phyloP scores from a whole-genome alignment of 768 basidiomycete genomes.

The Candolleomyces eurysporus region DNA sequence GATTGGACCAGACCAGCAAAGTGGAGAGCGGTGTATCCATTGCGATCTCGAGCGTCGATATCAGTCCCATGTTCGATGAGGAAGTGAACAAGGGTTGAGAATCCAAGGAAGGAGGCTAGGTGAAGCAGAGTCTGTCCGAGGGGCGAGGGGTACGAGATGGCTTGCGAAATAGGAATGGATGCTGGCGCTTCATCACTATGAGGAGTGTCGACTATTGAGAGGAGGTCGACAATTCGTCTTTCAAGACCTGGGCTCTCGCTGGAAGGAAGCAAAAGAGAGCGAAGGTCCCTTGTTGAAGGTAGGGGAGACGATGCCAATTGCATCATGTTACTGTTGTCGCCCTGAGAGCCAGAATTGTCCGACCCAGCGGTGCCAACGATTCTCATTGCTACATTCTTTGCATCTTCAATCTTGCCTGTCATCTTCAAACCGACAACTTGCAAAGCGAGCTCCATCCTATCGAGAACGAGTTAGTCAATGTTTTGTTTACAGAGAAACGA shows the following conservation, averaged over 20 bases:
- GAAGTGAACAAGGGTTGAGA: constrained; percentile 66
- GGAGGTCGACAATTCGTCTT: constrained; percentile 72
- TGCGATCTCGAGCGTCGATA: constrained; percentile 80
- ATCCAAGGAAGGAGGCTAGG: constrained; percentile 77
- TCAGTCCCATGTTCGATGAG: constrained; percentile 73
- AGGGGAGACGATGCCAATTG: constrained; percentile 42
- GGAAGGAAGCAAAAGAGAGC: constrained; percentile 53
- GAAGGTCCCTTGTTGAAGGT: constrained; percentile 48
- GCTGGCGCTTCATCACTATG: constrained; percentile 43
- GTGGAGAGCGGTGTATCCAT: constrained; percentile 89
- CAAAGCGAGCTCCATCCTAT: constrained; percentile 91
- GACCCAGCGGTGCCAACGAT: constrained; percentile 77
- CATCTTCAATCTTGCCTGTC: constrained; percentile 93
- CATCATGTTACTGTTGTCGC: constrained; percentile 45
- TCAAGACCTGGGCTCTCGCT: constrained; percentile 68
- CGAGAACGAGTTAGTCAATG: constrained; percentile 12
- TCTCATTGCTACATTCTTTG: constrained; percentile 88
- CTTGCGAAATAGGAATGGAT: constrained; percentile 43
- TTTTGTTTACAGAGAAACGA: neutral
- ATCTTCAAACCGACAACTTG: constrained; percentile 96
- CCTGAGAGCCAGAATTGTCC: constrained; percentile 43
- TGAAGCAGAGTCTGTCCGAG: constrained; percentile 89
- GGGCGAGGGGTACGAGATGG: constrained; percentile 68
- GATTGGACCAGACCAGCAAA: constrained; percentile 74
- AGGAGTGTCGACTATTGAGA: constrained; percentile 72